These are phyloP conservation scores for Chaetomium sp. DNA, from an alignment of 2,329 filamentous ascomycete genomes.

Conservation along the genomic window DNA sequence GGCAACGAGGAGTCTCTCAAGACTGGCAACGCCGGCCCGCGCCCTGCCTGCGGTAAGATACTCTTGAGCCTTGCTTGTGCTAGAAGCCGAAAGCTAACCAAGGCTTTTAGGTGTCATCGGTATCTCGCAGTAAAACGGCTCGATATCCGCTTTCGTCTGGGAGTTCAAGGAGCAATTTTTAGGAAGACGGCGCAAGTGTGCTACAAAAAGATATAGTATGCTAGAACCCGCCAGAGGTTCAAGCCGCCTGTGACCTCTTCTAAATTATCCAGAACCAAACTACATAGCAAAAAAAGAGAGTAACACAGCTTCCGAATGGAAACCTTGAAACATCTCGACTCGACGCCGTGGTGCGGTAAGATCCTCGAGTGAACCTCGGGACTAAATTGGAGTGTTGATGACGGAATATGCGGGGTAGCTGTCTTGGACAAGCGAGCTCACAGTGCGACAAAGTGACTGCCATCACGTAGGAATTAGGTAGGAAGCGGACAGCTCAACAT, in stretches of 20 bases:
- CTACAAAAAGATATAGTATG: not conserved
- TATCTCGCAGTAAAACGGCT: constrained; percentile 68
- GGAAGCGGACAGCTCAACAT: not conserved
- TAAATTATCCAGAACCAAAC: not conserved
- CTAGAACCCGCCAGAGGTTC: not conserved
- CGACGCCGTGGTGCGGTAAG: too few species aligned
- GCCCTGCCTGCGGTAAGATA: constrained; percentile 79
- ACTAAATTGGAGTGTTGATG: not conserved
- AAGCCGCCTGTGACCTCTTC: not conserved
- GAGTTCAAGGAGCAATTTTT: not conserved
- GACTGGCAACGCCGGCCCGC: constrained; percentile 92
- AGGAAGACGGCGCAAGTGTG: not conserved
- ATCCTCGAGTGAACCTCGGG: too few species aligned
- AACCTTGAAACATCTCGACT: not conserved
- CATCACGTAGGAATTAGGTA: not conserved
- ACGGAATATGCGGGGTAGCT: constrained; percentile 8
- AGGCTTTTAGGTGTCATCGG: constrained; percentile 74
- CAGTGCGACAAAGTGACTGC: not conserved
- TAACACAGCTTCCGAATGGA: not conserved
- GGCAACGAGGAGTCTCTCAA: constrained; percentile 94
- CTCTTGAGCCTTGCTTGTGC: not conserved
- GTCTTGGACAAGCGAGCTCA: not conserved
- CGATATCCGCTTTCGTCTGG: not conserved
- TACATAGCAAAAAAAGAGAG: not conserved
- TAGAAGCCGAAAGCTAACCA: constrained; percentile 23